A percentile compares a stretch with the other conserved stretches of the same genome.
Evolutionary conservation across 257 asterid genomes (phyloP).

Genomic region (Nicotiana knightiana): DNA sequence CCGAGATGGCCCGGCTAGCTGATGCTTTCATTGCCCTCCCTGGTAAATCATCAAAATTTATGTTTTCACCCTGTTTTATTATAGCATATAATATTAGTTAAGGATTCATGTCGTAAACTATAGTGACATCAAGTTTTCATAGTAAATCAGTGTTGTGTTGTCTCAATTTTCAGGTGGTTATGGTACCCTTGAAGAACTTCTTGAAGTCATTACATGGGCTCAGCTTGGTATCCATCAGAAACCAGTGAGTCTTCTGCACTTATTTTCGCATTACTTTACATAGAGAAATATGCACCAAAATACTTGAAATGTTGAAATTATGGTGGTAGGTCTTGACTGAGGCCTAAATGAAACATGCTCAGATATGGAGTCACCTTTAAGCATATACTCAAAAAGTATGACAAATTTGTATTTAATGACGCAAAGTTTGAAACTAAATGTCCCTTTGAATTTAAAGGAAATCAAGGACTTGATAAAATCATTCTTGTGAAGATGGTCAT

Average conservation of each 20-base stretch:
- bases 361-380: not conserved
- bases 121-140: not conserved
- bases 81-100: no score
- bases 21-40: conserved; percentile 98
- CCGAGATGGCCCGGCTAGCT: conserved; percentile 95
- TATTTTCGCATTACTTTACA: not conserved
- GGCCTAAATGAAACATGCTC: not conserved
- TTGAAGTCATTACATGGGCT: conserved; percentile 98
- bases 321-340: not conserved
- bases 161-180: conserved; percentile 60
- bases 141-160: no score
- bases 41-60: conserved; percentile 26
- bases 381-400: not conserved
- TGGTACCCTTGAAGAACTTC: conserved; percentile 96
- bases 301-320: not conserved
- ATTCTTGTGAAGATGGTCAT: not conserved
- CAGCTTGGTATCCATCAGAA: conserved; percentile 91
- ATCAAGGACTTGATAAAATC: not conserved
- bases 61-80: not conserved
- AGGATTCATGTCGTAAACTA: no score
- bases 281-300: not conserved
- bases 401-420: not conserved
- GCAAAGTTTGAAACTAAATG: not conserved
- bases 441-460: not conserved
- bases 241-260: conserved; percentile 45